Evolutionary conservation across 805 yeast species (phyloP).

Genomic region (Zygosaccharomyces siamensis): DNA sequence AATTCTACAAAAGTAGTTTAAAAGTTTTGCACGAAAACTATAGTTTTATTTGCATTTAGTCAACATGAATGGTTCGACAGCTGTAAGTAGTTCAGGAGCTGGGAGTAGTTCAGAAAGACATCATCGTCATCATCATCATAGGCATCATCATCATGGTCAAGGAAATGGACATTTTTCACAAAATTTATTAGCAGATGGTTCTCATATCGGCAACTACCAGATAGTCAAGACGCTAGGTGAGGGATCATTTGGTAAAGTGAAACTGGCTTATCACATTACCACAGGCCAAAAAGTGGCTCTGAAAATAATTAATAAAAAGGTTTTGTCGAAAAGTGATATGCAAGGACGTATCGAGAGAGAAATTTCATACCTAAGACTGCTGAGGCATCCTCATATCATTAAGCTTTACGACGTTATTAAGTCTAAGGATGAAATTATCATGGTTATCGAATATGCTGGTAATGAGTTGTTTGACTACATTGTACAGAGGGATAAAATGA

Average conservation of each 20-base stretch:
- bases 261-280: slow-evolving; percentile 80
- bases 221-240: slow-evolving; percentile 90
- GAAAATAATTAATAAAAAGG: slow-evolving; percentile 86
- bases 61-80: slow-evolving; percentile 1
- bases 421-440: slow-evolving; percentile 89
- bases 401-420: slow-evolving; percentile 93
- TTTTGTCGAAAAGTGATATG: slow-evolving; percentile 92
- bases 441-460: slow-evolving; percentile 98
- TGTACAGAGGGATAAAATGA: slow-evolving; percentile 89
- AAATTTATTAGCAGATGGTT: slow-evolving; percentile 31
- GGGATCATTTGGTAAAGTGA: slow-evolving; percentile 95
- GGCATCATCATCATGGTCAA: slow-evolving; percentile 19
- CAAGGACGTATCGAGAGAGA: slow-evolving; percentile 95
- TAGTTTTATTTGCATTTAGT: neutral
- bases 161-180: slow-evolving; percentile 9
- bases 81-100: slow-evolving; percentile 5
- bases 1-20: neutral
- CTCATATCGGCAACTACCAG: slow-evolving; percentile 85
- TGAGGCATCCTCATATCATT: slow-evolving; percentile 94
- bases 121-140: slow-evolving; percentile 25
- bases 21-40: neutral
- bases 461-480: slow-evolving; percentile 92
- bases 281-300: slow-evolving; percentile 92
- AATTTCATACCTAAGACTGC: slow-evolving; percentile 77
- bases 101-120: slow-evolving; percentile 5